Conservation (phyloP, 2,329 filamentous ascomycete genomes). For the Beauveria asiatica region DNA sequence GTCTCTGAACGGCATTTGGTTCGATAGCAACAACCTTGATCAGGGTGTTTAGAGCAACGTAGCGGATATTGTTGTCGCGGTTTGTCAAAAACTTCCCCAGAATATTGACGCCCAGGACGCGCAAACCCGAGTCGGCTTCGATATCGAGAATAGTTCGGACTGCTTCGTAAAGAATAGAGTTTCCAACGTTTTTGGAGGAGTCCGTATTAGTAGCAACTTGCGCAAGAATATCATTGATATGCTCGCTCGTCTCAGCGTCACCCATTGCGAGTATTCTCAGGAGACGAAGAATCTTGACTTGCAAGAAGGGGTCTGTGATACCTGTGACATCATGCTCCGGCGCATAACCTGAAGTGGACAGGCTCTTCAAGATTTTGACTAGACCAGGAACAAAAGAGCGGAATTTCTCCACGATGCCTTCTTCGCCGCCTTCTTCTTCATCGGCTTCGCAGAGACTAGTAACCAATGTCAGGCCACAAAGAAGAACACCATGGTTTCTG, state of each 20-base stretch:
- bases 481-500: conserved; percentile 87
- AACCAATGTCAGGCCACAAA: conserved; percentile 86
- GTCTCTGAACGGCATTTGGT: conserved; percentile 92
- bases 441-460: conserved; percentile 92
- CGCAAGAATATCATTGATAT: conserved; percentile 96
- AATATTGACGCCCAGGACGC: conserved; percentile 95
- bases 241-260: conserved; percentile 80
- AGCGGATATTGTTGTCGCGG: conserved; percentile 97
- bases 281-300: conserved; percentile 88
- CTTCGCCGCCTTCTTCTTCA: conserved; percentile 83
- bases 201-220: conserved; percentile 98
- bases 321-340: conserved; percentile 98
- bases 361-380: conserved; percentile 82
- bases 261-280: conserved; percentile 80
- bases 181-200: conserved; percentile 95
- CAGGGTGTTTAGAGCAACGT: conserved; percentile 92
- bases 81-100: conserved; percentile 98
- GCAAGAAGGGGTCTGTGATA: conserved; percentile 93
- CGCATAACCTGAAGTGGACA: conserved; percentile 92
- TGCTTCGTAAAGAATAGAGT: conserved; percentile 95
- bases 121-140: conserved; percentile 88
- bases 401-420: conserved; percentile 85
- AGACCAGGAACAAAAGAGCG: conserved; percentile 74
- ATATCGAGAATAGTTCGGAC: conserved; percentile 97
- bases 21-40: conserved; percentile 98